These are phyloP conservation scores for Talaromyces funiculosus DNA, from an alignment of 2,329 filamentous ascomycete species.

Conservation along the genomic window DNA sequence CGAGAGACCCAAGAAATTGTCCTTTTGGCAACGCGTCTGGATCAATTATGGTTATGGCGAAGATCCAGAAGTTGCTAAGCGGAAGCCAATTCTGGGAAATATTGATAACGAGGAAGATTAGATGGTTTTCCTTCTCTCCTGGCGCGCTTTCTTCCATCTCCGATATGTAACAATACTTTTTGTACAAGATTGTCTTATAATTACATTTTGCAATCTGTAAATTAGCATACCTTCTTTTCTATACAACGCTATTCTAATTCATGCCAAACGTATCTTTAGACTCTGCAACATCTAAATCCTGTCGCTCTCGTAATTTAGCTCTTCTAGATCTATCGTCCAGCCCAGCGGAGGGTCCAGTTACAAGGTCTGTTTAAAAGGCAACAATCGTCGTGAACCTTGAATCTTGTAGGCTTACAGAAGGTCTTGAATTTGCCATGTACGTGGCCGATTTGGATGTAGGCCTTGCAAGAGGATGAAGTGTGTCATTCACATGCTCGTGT, in stretches of 20 bases:
- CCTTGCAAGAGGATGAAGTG: background rate
- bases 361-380: background rate
- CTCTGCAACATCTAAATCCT: no score
- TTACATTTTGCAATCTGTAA: conserved; percentile 19
- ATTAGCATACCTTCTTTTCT: conserved; percentile 18
- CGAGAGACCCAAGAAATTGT: conserved; percentile 29
- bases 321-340: background rate
- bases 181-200: background rate
- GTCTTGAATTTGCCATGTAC: no score
- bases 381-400: background rate
- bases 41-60: conserved; percentile 38
- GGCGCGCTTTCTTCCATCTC: background rate
- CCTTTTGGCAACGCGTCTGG: conserved; percentile 37
- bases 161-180: conserved; percentile 12
- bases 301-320: background rate
- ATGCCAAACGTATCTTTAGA: conserved; percentile 16
- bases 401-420: background rate
- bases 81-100: conserved; percentile 39
- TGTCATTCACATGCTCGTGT: background rate
- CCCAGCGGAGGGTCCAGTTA: background rate
- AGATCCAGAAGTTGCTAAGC: conserved; percentile 32
- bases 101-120: conserved; percentile 28
- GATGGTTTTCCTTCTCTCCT: background rate
- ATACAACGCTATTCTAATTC: conserved; percentile 12
- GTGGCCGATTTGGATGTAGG: no score